Base-by-base conservation (phyloP, 148 eudicot genomes). In the Heliamphora exappendiculata region DNA sequence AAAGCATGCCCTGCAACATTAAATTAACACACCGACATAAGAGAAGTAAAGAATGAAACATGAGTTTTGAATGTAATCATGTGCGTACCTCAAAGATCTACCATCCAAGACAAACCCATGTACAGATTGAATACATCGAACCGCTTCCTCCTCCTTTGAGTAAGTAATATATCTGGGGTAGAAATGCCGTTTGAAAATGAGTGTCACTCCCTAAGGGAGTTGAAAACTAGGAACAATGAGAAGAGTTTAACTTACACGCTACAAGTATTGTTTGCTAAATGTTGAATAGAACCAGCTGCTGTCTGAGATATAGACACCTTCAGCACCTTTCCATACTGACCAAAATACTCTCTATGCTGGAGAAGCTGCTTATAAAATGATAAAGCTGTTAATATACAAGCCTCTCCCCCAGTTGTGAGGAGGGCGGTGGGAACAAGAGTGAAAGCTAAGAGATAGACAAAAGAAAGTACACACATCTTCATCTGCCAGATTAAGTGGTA, bases 251-350 rank as follows among this genome's bases (percentile, higher is more conserved):
- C 99, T 86, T 86, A 95, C 99, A 95, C 97, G 84, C 99, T 95
- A 83, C 97, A 95, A 70, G 97, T 92, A 82, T 81, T 88, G 85
- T 95, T 91, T 75, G 94, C 70, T 83, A 88, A 95, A 55, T 89
- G 97, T 80, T 95, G 99, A 77, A 95, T 89, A 62, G 91, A 80
- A 81, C 98, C 99, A 76, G 94, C 88, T 33, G 99, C 88, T 73
- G 97, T 95, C 54, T 94, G 92, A 55, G 99, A 95, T 70, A 95
- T 85, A 51, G 99, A 95, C 75, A 92, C 99, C 88, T 95, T 95
- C 79, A 88, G 79, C 67, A 91, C 99, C 88, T 85, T 95, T 20
- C 99, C 97, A 84, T 95, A 95, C 81, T 89, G 93, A 79, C 81
- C 83, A 88, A 95, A 95, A 83, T 89, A 92, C 57, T 92, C 97